phyloP scores from a whole-genome alignment of 1,284 basidiomycete genomes.

The Cryptococcus sp. region DNA sequence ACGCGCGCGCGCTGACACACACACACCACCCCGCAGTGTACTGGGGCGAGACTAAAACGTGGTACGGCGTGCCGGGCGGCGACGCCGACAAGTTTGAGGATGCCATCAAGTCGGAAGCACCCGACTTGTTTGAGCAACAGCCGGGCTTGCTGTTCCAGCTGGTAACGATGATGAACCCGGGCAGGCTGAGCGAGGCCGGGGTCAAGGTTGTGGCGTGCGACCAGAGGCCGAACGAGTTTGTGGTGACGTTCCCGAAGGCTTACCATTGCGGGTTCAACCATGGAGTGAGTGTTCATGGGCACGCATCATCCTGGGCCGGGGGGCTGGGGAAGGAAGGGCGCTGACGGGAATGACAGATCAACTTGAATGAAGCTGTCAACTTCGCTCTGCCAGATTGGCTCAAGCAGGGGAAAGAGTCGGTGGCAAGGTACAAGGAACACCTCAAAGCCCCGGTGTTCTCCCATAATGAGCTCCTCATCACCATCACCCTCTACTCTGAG shows the following conservation, averaged over 20 bases:
- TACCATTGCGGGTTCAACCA: constrained; percentile 99
- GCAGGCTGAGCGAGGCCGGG: constrained; percentile 76
- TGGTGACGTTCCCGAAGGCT: constrained; percentile 95
- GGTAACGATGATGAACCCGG: constrained; percentile 96
- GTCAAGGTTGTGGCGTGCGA: constrained; percentile 94
- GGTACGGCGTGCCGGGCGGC: constrained; percentile 95
- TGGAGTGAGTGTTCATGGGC: constrained; percentile 61
- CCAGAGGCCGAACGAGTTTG: constrained; percentile 95
- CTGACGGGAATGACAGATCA: constrained; percentile 61
- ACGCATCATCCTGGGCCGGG: too few relatives aligned
- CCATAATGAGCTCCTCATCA: constrained; percentile 93
- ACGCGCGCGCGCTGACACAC: constrained; percentile 1
- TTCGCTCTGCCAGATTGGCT: constrained; percentile 98
- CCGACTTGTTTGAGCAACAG: constrained; percentile 97
- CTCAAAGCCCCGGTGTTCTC: constrained; percentile 94
- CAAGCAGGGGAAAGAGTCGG: constrained; percentile 77
- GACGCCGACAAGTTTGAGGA: constrained; percentile 95
- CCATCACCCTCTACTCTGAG: constrained; percentile 87
- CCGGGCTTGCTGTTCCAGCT: constrained; percentile 96
- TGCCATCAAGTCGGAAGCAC: constrained; percentile 90
- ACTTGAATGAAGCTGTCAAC: constrained; percentile 99
- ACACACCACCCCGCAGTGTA: constrained; percentile 65
- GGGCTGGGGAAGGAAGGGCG: constrained; percentile 6
- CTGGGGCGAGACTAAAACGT: constrained; percentile 99
- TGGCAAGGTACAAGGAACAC: constrained; percentile 81